Percentiles rank a stretch among this genome's conserved stretches.
Conservation (phyloP, 352 stramenopile genomes). For the Phytophthora pisi region DNA sequence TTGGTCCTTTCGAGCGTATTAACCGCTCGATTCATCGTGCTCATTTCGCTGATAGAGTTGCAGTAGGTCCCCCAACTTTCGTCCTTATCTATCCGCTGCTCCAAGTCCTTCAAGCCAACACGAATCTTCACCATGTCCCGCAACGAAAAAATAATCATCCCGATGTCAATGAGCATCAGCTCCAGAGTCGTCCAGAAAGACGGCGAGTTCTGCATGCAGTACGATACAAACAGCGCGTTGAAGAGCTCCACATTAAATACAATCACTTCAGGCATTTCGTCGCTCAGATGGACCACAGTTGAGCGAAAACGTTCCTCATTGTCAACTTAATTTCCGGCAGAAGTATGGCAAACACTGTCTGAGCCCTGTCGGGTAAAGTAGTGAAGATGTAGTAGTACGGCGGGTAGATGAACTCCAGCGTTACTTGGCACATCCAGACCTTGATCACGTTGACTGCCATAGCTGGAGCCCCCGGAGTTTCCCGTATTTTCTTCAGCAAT, state of each 20-base stretch:
- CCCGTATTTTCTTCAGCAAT: slow-evolving; percentile 12
- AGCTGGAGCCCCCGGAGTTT: neutral
- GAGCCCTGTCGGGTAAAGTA: neutral
- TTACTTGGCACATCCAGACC: slow-evolving; percentile 6
- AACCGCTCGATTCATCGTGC: neutral
- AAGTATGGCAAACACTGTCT: neutral
- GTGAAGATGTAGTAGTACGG: slow-evolving; percentile 5
- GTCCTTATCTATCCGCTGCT: slow-evolving; percentile 1
- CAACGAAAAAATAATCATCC: neutral
- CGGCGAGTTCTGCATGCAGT: slow-evolving; percentile 18
- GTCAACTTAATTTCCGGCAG: slow-evolving; percentile 4
- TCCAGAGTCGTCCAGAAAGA: slow-evolving; percentile 11
- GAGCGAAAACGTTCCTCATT: slow-evolving; percentile 4
- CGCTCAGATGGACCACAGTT: slow-evolving; percentile 7
- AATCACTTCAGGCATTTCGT: slow-evolving; percentile 4
- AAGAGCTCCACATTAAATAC: slow-evolving; percentile 10
- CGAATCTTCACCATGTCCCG: neutral
- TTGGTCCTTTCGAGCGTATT: neutral
- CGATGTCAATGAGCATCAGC: slow-evolving; percentile 8
- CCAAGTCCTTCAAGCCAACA: neutral
- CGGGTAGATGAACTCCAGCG: slow-evolving; percentile 4
- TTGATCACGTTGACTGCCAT: slow-evolving; percentile 15
- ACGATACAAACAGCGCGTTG: slow-evolving; percentile 2
- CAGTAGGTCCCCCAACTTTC: neutral
- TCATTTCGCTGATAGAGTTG: neutral